Base-by-base conservation (phyloP, 331 rosid species). In the Phaseolus coccineus region DNA sequence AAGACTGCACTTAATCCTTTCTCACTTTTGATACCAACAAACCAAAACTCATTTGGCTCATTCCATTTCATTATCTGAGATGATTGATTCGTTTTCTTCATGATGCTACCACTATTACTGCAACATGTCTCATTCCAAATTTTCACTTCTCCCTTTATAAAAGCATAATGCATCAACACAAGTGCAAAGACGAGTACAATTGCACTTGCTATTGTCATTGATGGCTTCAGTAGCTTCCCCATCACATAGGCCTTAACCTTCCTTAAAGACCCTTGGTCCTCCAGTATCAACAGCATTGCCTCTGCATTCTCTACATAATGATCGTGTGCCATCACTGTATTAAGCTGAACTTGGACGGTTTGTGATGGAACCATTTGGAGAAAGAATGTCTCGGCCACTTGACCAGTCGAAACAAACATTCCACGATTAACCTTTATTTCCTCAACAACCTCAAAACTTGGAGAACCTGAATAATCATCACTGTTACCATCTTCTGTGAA, bases 281-380 rank as follows among this genome's bases (percentile, higher is more conserved):
- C 74, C 74, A 69, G 27, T 69, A 47, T 42, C 46, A 63, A 33
- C 33, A 63, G 6, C 69, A 31, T 16, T 63, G 69, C 27, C 13
- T 63, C 69, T 27, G 31, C 55, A 77, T 76, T 84, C 73, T 81
- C 92, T 9, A 78, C 80, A 0, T 76, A 71, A 35, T 47, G 47
- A 72, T 77, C 85, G 30, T 73, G 81, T 19, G 80, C 50, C 59
- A 80, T 69, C 4, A 79, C 83, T 16, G 96, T 93, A 77, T 87
- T 93, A 74, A 87, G 90, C 14, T 93, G 96, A 72, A 95, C 96
- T 83, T 93, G 82, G 24, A 95, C 76, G 0, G 92, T 93, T 76
- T 93, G 90, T 63, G 97, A 95, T 61, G 99, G 99, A 66, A 81
- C 84, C 61, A 89, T 77, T 83, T 95, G 94, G 80, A 91, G 99